These are phyloP conservation scores for Malus sieversii DNA, from an alignment of 306 rosid species.

Conservation along the genomic window DNA sequence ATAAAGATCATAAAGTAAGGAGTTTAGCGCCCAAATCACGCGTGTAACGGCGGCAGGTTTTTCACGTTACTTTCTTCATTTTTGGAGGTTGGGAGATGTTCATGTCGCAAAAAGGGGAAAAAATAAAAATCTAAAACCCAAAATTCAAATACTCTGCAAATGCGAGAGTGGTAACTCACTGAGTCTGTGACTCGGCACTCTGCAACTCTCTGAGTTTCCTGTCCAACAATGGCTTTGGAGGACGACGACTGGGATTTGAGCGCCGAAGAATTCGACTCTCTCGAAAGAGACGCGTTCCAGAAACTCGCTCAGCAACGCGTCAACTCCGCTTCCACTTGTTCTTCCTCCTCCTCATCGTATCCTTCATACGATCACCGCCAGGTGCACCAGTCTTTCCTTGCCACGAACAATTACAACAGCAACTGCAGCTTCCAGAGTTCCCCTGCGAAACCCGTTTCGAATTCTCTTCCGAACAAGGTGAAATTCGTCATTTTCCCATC, in stretches of 20 bases:
- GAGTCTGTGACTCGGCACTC: not conserved
- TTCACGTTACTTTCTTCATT: not conserved
- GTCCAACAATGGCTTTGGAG: constrained; percentile 32
- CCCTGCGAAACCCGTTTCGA: constrained; percentile 18
- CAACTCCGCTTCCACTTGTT: constrained; percentile 15
- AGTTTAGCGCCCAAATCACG: not conserved
- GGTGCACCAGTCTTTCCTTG: not conserved
- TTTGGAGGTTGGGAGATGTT: not conserved
- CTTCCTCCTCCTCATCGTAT: constrained; percentile 18
- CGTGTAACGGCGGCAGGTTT: not conserved
- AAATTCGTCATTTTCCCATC: constrained; percentile 7
- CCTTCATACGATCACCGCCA: not conserved
- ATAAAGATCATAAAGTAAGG: not conserved
- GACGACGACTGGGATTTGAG: constrained; percentile 68
- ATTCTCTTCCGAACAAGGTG: constrained; percentile 29
- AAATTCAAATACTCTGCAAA: not conserved
- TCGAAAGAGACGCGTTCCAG: constrained; percentile 76
- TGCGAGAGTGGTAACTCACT: not conserved
- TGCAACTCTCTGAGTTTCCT: not conserved
- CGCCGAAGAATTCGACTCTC: constrained; percentile 70
- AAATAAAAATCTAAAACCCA: not conserved
- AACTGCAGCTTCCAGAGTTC: constrained; percentile 10
- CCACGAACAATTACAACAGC: not conserved
- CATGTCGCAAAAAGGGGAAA: not conserved
- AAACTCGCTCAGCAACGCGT: constrained; percentile 61